Conservation (phyloP, 495 filamentous ascomycete species). For the Oleoguttula mirabilis region DNA sequence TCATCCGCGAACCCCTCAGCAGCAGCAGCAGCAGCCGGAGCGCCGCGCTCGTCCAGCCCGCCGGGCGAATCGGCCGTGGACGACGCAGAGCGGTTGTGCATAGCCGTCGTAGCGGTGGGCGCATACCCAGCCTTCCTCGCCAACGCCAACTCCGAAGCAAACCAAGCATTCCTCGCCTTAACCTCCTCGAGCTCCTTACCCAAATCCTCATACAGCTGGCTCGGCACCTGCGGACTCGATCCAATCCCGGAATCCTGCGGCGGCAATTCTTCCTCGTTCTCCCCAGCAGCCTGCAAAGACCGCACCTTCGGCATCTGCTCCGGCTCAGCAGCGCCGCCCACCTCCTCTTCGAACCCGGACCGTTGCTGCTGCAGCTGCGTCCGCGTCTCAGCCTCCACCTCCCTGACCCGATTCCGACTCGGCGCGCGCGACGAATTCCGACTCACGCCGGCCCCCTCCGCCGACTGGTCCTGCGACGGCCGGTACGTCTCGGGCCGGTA, state of each 20-base stretch:
- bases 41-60: constrained; percentile 65
- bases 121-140: constrained; percentile 83
- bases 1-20: constrained; percentile 75
- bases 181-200: constrained; percentile 72
- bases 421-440: constrained; percentile 1
- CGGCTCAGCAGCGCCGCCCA: constrained; percentile 1
- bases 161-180: constrained; percentile 87
- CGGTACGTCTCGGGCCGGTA: constrained; percentile 19
- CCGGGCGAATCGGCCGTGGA: constrained; percentile 60
- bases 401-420: constrained; percentile 1
- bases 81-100: constrained; percentile 44
- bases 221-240: constrained; percentile 27
- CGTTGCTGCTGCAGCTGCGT: too few species aligned
- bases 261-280: constrained; percentile 5
- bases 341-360: background rate
- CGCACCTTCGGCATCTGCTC: constrained; percentile 14
- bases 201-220: constrained; percentile 41
- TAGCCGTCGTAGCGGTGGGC: too few species aligned
- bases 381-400: constrained; percentile 5
- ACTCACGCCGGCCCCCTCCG: constrained; percentile 1
- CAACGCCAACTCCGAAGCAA: constrained; percentile 83
- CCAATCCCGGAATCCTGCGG: constrained; percentile 30
- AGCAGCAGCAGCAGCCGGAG: too few species aligned
- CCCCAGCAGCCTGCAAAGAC: background rate
- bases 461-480: constrained; percentile 9